These are phyloP conservation scores for Exidia glandulosa DNA, from an alignment of 768 basidiomycete species.

Conservation along the genomic window DNA sequence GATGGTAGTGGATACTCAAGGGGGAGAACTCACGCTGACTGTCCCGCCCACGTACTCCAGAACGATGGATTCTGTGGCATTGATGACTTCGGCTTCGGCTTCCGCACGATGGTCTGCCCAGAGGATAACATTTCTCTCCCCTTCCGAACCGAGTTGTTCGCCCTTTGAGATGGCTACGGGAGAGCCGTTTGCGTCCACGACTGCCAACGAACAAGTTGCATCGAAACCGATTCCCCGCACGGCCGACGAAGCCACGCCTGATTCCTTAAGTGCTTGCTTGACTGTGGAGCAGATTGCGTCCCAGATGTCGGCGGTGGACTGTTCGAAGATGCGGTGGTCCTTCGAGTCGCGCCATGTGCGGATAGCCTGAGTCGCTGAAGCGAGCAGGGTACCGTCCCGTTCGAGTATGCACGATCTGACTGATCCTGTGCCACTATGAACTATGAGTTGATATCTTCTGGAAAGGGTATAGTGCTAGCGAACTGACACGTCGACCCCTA, in stretches of 20 bases:
- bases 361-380: slow-evolving; percentile 74
- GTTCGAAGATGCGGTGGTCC: slow-evolving; percentile 93
- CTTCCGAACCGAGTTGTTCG: slow-evolving; percentile 48
- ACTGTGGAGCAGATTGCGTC: slow-evolving; percentile 48
- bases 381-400: slow-evolving; percentile 53
- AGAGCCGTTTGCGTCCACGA: slow-evolving; percentile 59
- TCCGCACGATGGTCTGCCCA: slow-evolving; percentile 98
- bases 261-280: slow-evolving; percentile 47
- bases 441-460: neutral
- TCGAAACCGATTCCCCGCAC: slow-evolving; percentile 91
- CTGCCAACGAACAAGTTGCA: slow-evolving; percentile 93
- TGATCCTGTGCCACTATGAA: slow-evolving; percentile 90
- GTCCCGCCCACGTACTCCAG: slow-evolving; percentile 92
- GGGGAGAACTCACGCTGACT: slow-evolving; percentile 62
- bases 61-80: slow-evolving; percentile 70
- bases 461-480: neutral
- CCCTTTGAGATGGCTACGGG: slow-evolving; percentile 70
- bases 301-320: slow-evolving; percentile 89
- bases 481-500: slow-evolving; percentile 9
- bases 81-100: slow-evolving; percentile 84
- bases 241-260: slow-evolving; percentile 40
- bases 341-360: slow-evolving; percentile 71
- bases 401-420: slow-evolving; percentile 78
- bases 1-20: slow-evolving; percentile 3
- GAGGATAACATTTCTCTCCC: slow-evolving; percentile 65